phyloP scores from a whole-genome alignment of 2,329 filamentous ascomycete genomes.

The Colletotrichum endophyticum region DNA sequence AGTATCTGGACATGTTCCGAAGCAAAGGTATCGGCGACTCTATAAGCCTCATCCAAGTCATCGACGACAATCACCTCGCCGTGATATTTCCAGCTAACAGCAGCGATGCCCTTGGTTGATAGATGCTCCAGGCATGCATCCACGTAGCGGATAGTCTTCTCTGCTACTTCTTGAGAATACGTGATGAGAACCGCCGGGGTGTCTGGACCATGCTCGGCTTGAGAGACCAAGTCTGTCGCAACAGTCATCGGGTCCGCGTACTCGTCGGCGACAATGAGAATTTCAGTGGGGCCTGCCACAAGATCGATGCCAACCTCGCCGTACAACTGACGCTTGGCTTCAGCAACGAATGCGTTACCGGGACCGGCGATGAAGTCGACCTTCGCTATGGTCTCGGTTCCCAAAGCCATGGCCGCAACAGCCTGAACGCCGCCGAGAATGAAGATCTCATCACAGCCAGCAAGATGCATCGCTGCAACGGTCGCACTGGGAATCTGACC shows the following conservation, averaged over 20 bases:
- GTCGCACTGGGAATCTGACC: conserved; percentile 53
- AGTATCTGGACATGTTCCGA: conserved; percentile 58
- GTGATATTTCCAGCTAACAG: conserved; percentile 47
- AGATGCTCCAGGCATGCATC: conserved; percentile 43
- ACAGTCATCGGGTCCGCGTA: conserved; percentile 48
- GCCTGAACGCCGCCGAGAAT: conserved; percentile 58
- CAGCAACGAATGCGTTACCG: conserved; percentile 59
- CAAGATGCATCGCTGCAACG: conserved; percentile 53
- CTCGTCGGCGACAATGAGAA: conserved; percentile 54
- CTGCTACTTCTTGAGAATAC: conserved; percentile 42
- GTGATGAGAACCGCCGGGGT: conserved; percentile 56
- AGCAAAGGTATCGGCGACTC: conserved; percentile 51
- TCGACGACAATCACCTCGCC: conserved; percentile 51
- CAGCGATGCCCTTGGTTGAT: conserved; percentile 46
- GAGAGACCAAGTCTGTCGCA: conserved; percentile 51
- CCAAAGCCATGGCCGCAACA: conserved; percentile 55
- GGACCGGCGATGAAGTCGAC: conserved; percentile 59
- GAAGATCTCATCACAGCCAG: conserved; percentile 55
- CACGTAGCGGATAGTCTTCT: conserved; percentile 39
- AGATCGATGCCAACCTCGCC: conserved; percentile 60
- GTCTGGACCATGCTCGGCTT: conserved; percentile 58
- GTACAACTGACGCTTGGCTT: conserved; percentile 58
- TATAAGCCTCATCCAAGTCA: conserved; percentile 44
- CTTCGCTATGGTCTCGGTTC: conserved; percentile 51
- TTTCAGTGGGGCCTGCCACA: conserved; percentile 57